phyloP scores from a whole-genome alignment of 2,329 filamentous ascomycete genomes.

The Helicocarpus griseus region DNA sequence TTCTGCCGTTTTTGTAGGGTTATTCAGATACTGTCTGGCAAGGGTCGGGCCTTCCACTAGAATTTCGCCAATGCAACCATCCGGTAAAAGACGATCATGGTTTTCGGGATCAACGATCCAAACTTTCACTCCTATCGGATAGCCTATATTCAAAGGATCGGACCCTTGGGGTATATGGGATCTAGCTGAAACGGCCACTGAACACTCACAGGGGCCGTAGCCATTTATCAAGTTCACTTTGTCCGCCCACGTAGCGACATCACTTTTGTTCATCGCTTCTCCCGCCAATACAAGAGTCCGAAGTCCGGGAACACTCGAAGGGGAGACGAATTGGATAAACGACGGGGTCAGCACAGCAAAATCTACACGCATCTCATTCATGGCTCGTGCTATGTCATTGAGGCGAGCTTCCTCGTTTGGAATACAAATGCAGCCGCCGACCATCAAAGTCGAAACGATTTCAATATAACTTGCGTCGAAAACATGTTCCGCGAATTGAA shows the following conservation, averaged over 20 bases:
- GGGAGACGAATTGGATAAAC: constrained; percentile 35
- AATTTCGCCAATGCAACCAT: constrained; percentile 34
- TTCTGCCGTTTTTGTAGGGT: constrained; percentile 15
- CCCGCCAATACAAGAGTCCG: constrained; percentile 22
- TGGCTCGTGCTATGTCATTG: constrained; percentile 36
- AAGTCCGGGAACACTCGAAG: constrained; percentile 29
- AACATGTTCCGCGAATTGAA: constrained; percentile 43
- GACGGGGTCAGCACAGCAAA: constrained; percentile 48
- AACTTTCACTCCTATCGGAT: constrained; percentile 19
- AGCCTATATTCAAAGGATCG: constrained; percentile 24
- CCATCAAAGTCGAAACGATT: constrained; percentile 40
- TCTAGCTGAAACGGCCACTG: constrained; percentile 24
- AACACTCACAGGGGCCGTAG: constrained; percentile 33
- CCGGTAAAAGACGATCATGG: constrained; percentile 24
- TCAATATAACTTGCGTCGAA: constrained; percentile 42
- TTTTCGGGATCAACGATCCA: constrained; percentile 32
- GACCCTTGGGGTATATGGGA: constrained; percentile 19
- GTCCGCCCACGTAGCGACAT: constrained; percentile 27
- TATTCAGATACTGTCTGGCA: constrained; percentile 19
- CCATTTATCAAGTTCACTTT: constrained; percentile 27
- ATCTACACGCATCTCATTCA: constrained; percentile 39
- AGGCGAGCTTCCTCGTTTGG: constrained; percentile 45
- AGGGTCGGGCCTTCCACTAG: constrained; percentile 29
- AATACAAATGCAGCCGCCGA: constrained; percentile 50
- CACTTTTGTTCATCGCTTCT: constrained; percentile 13